Evolutionary conservation across 495 filamentous ascomycete genomes (phyloP).

Genomic region (Podospora pseudocomata): DNA sequence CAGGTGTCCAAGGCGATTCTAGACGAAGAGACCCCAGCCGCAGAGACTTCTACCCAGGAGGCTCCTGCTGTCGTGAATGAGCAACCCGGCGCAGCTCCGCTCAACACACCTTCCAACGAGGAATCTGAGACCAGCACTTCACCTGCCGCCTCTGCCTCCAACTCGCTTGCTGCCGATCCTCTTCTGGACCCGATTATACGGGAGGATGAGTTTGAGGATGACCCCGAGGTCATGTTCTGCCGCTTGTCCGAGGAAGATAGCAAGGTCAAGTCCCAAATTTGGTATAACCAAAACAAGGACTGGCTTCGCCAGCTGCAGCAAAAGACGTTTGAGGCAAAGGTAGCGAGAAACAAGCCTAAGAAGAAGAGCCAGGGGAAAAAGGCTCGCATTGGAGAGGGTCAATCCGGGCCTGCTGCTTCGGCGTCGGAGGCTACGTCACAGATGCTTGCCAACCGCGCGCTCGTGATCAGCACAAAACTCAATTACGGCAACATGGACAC

Average conservation of each 20-base stretch:
- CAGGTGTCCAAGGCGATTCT: background rate
- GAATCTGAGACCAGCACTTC: background rate
- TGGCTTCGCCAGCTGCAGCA: constrained; percentile 80
- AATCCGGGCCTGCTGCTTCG: constrained; percentile 50
- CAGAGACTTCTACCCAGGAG: background rate
- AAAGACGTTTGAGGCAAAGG: constrained; percentile 63
- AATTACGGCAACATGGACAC: constrained; percentile 67
- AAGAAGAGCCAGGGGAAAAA: constrained; percentile 49
- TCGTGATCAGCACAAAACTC: constrained; percentile 68
- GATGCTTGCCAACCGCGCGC: constrained; percentile 64
- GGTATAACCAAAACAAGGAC: constrained; percentile 89
- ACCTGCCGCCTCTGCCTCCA: background rate
- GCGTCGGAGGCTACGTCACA: constrained; percentile 71
- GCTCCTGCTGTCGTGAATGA: too few species aligned
- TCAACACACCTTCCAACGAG: background rate
- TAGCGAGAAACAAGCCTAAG: constrained; percentile 53
- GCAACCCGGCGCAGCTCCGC: too few species aligned
- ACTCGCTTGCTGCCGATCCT: background rate
- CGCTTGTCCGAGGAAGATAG: constrained; percentile 66
- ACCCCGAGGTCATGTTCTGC: constrained; percentile 78
- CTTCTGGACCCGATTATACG: constrained; percentile 52
- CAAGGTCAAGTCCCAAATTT: constrained; percentile 78
- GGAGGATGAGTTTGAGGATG: constrained; percentile 77
- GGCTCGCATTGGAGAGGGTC: constrained; percentile 56
- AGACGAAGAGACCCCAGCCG: background rate